A percentile compares a stretch with the other conserved stretches of the same genome.
Evolutionary conservation across 1,284 basidiomycete genomes (phyloP).

Genomic region (Irpex rosettiformis): DNA sequence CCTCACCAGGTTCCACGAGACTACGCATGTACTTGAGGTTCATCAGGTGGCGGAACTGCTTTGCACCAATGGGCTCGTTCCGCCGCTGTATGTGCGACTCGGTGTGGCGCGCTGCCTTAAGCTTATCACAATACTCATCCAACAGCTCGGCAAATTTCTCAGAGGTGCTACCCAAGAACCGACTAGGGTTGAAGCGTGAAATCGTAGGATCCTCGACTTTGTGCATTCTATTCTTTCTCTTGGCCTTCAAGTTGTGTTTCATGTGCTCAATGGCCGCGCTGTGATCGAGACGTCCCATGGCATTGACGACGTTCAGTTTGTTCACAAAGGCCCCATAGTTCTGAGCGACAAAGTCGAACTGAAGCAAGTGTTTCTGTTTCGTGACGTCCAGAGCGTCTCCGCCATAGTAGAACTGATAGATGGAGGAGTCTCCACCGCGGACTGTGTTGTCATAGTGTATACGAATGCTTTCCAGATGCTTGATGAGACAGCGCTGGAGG

Average conservation of each 20-base stretch:
- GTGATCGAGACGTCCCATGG: slow-evolving; percentile 62
- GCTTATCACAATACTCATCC: slow-evolving; percentile 73
- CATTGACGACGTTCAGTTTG: slow-evolving; percentile 64
- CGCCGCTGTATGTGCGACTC: slow-evolving; percentile 41
- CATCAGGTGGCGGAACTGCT: slow-evolving; percentile 78
- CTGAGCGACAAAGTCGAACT: slow-evolving; percentile 92
- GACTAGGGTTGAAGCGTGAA: slow-evolving; percentile 75
- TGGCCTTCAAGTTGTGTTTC: slow-evolving; percentile 86
- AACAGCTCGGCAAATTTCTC: slow-evolving; percentile 89
- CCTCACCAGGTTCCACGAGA: slow-evolving; percentile 96
- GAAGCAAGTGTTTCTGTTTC: slow-evolving; percentile 86
- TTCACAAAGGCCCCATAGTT: slow-evolving; percentile 84
- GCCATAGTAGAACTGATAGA: slow-evolving; percentile 97
- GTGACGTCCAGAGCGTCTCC: slow-evolving; percentile 97
- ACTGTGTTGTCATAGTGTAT: slow-evolving; percentile 99
- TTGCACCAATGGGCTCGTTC: slow-evolving; percentile 47
- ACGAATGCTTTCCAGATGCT: slow-evolving; percentile 94
- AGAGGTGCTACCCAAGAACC: slow-evolving; percentile 87
- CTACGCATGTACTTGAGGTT: slow-evolving; percentile 91
- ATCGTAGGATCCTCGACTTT: slow-evolving; percentile 71
- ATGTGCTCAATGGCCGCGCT: slow-evolving; percentile 75
- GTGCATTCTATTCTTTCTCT: slow-evolving; percentile 41
- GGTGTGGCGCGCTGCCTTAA: slow-evolving; percentile 56
- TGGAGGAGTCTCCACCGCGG: slow-evolving; percentile 88
- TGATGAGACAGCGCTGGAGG: slow-evolving; percentile 97